Percentiles rank a stretch among this genome's conserved stretches.
These are phyloP conservation scores for Aspergillus ibericus DNA, from an alignment of 2,329 filamentous ascomycete genomes.

Conservation along the genomic window DNA sequence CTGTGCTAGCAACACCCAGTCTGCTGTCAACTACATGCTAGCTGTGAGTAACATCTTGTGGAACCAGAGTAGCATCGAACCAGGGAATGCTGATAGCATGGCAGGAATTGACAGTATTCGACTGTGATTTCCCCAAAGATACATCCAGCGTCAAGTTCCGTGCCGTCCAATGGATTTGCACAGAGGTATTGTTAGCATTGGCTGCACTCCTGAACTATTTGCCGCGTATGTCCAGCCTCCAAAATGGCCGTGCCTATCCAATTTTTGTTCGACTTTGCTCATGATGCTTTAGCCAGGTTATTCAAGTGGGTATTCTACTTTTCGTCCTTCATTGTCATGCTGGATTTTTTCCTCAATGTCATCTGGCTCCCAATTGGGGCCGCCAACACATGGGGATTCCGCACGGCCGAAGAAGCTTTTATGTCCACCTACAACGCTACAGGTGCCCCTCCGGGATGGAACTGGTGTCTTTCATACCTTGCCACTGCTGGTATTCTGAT, in stretches of 20 bases:
- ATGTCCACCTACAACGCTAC: constrained; percentile 62
- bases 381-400: constrained; percentile 57
- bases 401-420: constrained; percentile 60
- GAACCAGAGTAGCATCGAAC: neutral
- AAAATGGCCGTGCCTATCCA: neutral
- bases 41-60: constrained; percentile 37
- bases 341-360: constrained; percentile 61
- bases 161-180: constrained; percentile 62
- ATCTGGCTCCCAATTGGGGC: constrained; percentile 63
- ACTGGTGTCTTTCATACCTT: constrained; percentile 63
- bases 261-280: neutral
- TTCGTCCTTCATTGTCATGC: constrained; percentile 47
- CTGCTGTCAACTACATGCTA: constrained; percentile 55
- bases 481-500: constrained; percentile 62
- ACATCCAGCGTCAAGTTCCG: constrained; percentile 57
- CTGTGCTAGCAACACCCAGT: constrained; percentile 56
- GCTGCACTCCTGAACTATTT: constrained; percentile 53
- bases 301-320: constrained; percentile 42
- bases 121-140: constrained; percentile 57
- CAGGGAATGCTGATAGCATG: constrained; percentile 11
- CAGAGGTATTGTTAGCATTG: constrained; percentile 53
- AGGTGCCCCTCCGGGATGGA: constrained; percentile 58
- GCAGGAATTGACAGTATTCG: constrained; percentile 59
- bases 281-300: constrained; percentile 38
- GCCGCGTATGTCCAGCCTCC: constrained; percentile 43